Evolutionary conservation across 2,329 filamentous ascomycete species (phyloP), one percentile per base, ranked within the genome.

Genomic region (Fusarium oxysporum): DNA sequence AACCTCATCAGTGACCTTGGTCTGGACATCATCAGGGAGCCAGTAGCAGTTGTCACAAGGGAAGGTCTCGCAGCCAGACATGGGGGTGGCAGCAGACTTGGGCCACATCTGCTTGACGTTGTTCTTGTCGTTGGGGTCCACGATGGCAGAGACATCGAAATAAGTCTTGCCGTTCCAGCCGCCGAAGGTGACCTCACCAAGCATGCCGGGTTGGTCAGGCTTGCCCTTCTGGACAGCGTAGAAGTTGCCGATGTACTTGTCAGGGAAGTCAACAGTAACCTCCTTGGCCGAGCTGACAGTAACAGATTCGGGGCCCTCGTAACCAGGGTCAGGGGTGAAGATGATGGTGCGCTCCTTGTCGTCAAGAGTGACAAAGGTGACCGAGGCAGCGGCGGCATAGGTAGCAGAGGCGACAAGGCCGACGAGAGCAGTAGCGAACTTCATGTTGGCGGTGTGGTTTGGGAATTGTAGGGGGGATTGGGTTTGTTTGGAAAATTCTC

Each of bases 361-460:
- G 79, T 92, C 90, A 56, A 90, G 86, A 74, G 88, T 90, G 81
- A 86, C 76, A 82, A 92, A 91, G 73, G 86, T 89, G 76, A 92
- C 81, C 80, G 86, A 87, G 78, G 78, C 80, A 65, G 86, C 87
- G 61, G 78, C 79, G 76, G 80, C 84, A 56, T 84, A 73, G 68
- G 83, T 80, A 65, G 84, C 84, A 62, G 82, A 74, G 72, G 86
- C 83, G 69, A 83, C 79, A 68, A 86, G 72, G 73, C 83, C 80
- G 73, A 85, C 80, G 78, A 87, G 75, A 76, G 85, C 76, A 69
- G 80, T 81, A 77, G 83, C 74, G 84, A 89, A 89, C 78, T 86
- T 85, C 88, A 90, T 90, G 62, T 84, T 88, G 85, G 78, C 69
- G 75, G 72, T 68, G 48, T 75, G 76, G 54, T 60, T 41, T 57